Conservation (phyloP, 257 asterid genomes). For the Ballota nigra region DNA sequence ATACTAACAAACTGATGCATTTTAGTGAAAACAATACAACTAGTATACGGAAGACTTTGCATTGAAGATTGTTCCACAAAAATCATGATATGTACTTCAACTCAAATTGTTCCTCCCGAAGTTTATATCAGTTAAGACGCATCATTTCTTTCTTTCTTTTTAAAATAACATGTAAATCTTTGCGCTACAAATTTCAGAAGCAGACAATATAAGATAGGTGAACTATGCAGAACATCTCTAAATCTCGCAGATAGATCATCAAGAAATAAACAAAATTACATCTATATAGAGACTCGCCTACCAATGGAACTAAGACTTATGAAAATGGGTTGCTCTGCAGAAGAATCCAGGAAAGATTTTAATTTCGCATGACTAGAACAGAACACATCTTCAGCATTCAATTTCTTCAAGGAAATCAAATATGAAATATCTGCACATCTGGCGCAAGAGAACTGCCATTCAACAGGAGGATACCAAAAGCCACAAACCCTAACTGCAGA, state of each 20-base stretch:
- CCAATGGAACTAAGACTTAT: slow-evolving; percentile 83
- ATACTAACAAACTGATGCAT: no score
- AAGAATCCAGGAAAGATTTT: slow-evolving; percentile 44
- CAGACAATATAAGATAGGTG: slow-evolving; percentile 14
- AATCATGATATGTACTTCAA: no score
- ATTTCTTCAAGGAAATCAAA: slow-evolving; percentile 27
- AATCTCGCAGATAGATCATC: neutral
- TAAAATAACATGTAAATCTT: slow-evolving; percentile 12
- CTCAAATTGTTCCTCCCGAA: slow-evolving; percentile 3
- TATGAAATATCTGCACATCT: slow-evolving; percentile 66
- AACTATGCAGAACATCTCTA: neutral
- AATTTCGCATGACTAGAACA: slow-evolving; percentile 60
- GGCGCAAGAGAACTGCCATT: slow-evolving; percentile 89
- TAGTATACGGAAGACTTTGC: no score
- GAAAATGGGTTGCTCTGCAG: slow-evolving; percentile 63
- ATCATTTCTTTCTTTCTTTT: slow-evolving; percentile 15
- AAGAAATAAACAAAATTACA: neutral
- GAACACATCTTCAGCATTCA: slow-evolving; percentile 38
- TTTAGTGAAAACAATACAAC: no score
- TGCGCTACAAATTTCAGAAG: slow-evolving; percentile 6
- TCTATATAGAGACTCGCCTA: slow-evolving; percentile 52
- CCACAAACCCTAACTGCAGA: slow-evolving; percentile 83
- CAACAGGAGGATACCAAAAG: slow-evolving; percentile 82
- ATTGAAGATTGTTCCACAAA: neutral
- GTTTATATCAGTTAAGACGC: neutral